These are phyloP conservation scores for Trichoderma cornu-damae DNA, from an alignment of 2,329 filamentous ascomycete species.

Conservation along the genomic window DNA sequence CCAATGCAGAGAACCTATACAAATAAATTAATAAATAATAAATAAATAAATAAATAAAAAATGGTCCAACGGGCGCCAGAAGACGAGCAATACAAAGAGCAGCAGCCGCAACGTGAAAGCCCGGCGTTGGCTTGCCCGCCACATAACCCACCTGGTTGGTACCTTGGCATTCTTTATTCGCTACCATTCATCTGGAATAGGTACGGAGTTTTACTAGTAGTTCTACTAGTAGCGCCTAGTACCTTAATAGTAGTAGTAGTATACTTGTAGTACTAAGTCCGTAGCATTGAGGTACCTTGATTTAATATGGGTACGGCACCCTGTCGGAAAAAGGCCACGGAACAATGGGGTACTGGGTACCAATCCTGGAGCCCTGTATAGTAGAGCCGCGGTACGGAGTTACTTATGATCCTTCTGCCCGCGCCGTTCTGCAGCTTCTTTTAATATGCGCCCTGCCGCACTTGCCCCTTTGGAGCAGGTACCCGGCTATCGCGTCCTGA, in stretches of 20 bases:
- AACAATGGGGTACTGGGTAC: neutral
- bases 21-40: no score
- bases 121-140: neutral
- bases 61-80: no score
- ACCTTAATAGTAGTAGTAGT: no score
- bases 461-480: neutral
- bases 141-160: neutral
- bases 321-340: neutral
- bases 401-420: no score
- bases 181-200: constrained; percentile 10
- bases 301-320: neutral
- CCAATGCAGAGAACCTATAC: neutral
- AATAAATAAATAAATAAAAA: no score
- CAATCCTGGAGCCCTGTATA: neutral
- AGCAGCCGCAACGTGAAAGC: no score
- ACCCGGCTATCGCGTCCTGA: constrained; percentile 14
- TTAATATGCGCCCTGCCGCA: constrained; percentile 2
- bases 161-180: neutral
- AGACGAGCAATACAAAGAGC: neutral
- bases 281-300: no score
- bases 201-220: no score
- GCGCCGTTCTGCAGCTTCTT: no score
- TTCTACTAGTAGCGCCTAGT: no score
- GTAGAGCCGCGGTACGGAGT: no score
- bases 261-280: no score